These are phyloP conservation scores for Leccinum fibrillosum DNA, from an alignment of 768 basidiomycete genomes.

Conservation along the genomic window DNA sequence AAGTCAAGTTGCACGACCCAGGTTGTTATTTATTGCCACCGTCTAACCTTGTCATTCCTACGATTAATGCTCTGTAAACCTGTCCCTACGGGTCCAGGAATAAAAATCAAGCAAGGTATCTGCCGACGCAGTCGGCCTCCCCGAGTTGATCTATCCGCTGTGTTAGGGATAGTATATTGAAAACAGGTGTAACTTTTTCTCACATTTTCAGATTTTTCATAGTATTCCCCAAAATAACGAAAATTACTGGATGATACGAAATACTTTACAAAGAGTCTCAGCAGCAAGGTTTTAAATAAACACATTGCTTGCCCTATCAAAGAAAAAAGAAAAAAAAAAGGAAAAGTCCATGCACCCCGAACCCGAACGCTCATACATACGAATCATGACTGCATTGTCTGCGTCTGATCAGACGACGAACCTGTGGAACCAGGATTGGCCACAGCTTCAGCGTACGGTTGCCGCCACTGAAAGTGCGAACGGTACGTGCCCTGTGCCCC, in stretches of 20 bases:
- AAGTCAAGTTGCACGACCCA: no score
- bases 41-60: no score
- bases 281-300: neutral
- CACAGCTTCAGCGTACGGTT: constrained; percentile 34
- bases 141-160: no score
- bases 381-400: constrained; percentile 12
- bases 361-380: neutral
- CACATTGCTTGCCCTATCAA: neutral
- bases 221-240: neutral
- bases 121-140: no score
- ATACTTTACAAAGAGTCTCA: neutral
- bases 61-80: no score
- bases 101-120: no score
- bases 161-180: no score
- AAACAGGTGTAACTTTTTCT: no score
- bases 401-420: constrained; percentile 15
- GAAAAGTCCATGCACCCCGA: neutral
- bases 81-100: no score
- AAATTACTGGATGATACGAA: constrained; percentile 2
- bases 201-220: no score
- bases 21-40: no score
- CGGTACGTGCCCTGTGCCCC: constrained; percentile 25
- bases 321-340: neutral
- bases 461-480: constrained; percentile 34
- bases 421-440: constrained; percentile 35